Evolutionary conservation across 371 early-diverging fungal genomes (phyloP), one percentile per base, ranked within the genome.

Genomic region (Mortierella sp.): DNA sequence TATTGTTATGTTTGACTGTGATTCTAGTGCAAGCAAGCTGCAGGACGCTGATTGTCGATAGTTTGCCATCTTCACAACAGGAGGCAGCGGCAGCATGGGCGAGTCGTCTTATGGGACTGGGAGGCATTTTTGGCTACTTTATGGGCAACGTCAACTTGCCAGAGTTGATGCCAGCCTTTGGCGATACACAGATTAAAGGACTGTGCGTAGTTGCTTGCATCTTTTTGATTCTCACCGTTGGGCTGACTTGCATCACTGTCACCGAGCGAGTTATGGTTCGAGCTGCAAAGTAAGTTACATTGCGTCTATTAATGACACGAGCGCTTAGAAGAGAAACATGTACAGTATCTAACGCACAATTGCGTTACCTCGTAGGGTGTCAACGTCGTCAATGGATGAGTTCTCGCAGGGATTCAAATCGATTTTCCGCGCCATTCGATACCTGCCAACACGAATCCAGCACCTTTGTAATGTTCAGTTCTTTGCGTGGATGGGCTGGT

Each of bases 401-500:
- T 83, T 83, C 29, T 18, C 81, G 27, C 84, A 76, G n/a, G 81
- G 82, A 56, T 80, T 87, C 70, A 75, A 29, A 43, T 75, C 79
- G 1, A 72, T 89, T 21, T 56, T 86, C 24, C 74, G 80, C n/a
- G 63, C 88, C 55, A 90, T 93, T 56, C 89, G 92, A 80, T 75
- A 89, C 58, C 87, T 98, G 73, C 97, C 98, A 0, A 83, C 74
- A 24, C 91, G 94, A 4, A 91, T 98, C 65, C 94, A 93, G 76
- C 88, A 90, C 16, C 89, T 98, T 18, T 98, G 97, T 88, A 94
- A 95, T 72, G 95, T 96, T 8, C 98, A 98, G 81, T 95, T 98
- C 74, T 96, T 96, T 89, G 93, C 97, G 7, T 99, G 98, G 98
- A 93, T 98, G 79, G 98, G 97, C 14, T 97, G 98, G 97, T 99